Conservation (phyloP, 495 filamentous ascomycete species). For the Tuber aestivum region DNA sequence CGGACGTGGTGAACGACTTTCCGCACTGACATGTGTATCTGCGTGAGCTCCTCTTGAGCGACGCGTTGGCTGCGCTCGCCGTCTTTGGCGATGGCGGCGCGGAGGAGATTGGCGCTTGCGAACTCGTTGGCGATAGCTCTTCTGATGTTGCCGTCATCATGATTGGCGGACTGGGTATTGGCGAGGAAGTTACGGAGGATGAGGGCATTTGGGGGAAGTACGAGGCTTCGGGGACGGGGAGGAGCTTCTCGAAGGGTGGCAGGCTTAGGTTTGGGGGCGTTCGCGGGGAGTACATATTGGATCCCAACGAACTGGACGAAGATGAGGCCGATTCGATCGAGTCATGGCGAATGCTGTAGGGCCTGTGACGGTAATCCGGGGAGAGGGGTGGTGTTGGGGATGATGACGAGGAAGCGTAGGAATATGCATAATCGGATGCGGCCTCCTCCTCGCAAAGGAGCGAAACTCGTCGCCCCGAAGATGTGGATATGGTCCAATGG, state of each 20-base stretch:
- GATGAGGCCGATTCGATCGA: slow-evolving; percentile 37
- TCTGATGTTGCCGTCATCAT: slow-evolving; percentile 8
- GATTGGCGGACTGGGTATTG: slow-evolving; percentile 16
- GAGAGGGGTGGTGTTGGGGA: slow-evolving; percentile 42
- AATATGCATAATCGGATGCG: slow-evolving; percentile 32
- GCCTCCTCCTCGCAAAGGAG: slow-evolving; percentile 38
- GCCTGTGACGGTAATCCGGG: slow-evolving; percentile 31
- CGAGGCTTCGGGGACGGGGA: slow-evolving; percentile 25
- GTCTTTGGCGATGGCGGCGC: slow-evolving; percentile 41
- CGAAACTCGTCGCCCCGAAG: slow-evolving; percentile 40
- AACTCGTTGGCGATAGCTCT: slow-evolving; percentile 21
- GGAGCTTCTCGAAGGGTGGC: slow-evolving; percentile 38
- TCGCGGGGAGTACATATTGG: slow-evolving; percentile 35
- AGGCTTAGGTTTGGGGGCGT: slow-evolving; percentile 40
- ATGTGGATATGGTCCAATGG: slow-evolving; percentile 42
- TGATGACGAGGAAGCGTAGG: slow-evolving; percentile 29
- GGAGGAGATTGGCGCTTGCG: slow-evolving; percentile 32
- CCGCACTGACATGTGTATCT: slow-evolving; percentile 63
- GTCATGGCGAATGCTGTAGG: slow-evolving; percentile 35
- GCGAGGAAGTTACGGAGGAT: slow-evolving; percentile 24
- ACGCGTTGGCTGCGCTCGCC: slow-evolving; percentile 29
- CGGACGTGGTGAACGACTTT: slow-evolving; percentile 90
- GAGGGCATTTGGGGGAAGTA: slow-evolving; percentile 25
- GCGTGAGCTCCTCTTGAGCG: slow-evolving; percentile 59
- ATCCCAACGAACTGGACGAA: slow-evolving; percentile 38